A percentile compares a stretch with the other conserved stretches of the same genome.
phyloP scores from a whole-genome alignment of 1,284 basidiomycete species.

The Trametes hirsuta region DNA sequence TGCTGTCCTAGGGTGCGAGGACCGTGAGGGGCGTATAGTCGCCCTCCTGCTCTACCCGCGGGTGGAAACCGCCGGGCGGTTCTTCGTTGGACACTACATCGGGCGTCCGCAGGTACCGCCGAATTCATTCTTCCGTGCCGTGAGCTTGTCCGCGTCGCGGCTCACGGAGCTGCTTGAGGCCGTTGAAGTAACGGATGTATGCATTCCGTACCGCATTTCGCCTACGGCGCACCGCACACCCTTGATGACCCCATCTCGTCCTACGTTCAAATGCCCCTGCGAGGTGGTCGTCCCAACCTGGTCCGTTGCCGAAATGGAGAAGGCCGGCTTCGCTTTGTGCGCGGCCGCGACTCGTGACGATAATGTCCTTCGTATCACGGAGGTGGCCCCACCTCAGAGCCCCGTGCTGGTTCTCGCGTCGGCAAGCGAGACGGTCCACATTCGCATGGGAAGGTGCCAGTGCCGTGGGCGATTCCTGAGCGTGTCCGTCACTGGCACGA shows the following conservation, averaged over 20 bases:
- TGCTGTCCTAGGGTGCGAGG: constrained; percentile 17
- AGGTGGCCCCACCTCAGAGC: neutral
- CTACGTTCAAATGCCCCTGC: constrained; percentile 18
- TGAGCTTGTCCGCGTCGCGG: constrained; percentile 7
- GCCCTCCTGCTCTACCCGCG: constrained; percentile 20
- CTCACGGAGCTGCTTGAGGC: neutral
- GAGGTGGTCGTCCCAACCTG: constrained; percentile 17
- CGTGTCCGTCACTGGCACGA: constrained; percentile 8
- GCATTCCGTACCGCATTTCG: constrained; percentile 12
- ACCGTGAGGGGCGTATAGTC: constrained; percentile 9
- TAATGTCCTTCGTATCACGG: constrained; percentile 5
- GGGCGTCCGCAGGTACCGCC: constrained; percentile 16
- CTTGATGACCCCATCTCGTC: neutral
- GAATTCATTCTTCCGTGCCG: constrained; percentile 18
- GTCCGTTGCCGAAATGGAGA: neutral
- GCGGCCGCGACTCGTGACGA: neutral
- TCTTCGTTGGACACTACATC: constrained; percentile 23
- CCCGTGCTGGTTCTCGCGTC: constrained; percentile 8
- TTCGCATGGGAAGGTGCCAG: constrained; percentile 16
- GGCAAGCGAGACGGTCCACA: constrained; percentile 8
- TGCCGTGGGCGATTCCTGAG: constrained; percentile 17
- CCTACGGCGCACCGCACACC: neutral
- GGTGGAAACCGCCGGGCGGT: constrained; percentile 4
- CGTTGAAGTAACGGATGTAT: constrained; percentile 10
- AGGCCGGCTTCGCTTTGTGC: constrained; percentile 2